Evolutionary conservation across 345 rosid genomes (phyloP), one percentile per base, ranked within the genome.

Genomic region (Brassica incana): DNA sequence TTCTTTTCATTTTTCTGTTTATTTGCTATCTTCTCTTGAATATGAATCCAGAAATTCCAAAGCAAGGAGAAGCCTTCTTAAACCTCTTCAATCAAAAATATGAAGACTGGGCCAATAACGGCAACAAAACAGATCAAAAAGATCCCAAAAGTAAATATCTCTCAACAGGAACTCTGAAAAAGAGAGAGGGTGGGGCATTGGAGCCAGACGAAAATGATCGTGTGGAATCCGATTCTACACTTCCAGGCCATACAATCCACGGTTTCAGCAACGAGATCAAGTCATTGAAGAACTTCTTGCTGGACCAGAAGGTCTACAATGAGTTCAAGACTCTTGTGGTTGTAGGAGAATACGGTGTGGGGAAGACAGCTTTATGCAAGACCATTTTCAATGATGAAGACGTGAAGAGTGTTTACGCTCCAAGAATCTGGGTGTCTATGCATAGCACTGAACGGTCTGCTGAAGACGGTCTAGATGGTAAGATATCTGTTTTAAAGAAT

Each of bases 361-460:
- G 91, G n/a, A 88, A 88, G 69, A 83, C 91, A 25, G 61, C 85
- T 16, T 73, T 89, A 2, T 88, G 88, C 72, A 54, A 81, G 63
- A 5, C 4, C 2, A 68, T 88, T 50, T 77, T 89, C 25, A 62
- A 75, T 33, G 25, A 75, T 0, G 14, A 35, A 27, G 36, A 68
- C 4, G 85, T 84, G 36, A 89, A 69, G 78, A 73, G 58, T 20
- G 61, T 56, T 14, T 89, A 83, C 27, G 56, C 71, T 29, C 91
- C 91, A 0, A 82, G 87, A 69, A 69, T 89, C 18, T 83, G 86
- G 86, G 77, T 88, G 0, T 52, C 78, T 67, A 69, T 88, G 75
- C 3, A 20, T 0, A 69, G 52, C 15, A 58, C 25, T 0, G 7
- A 25, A 0, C 23, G 23, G 23, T 20, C 23, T 20, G 23, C 23